Evolutionary conservation across 306 rosid species (phyloP), one percentile per base, ranked within the genome.

Genomic region (Arachis hypogaea): DNA sequence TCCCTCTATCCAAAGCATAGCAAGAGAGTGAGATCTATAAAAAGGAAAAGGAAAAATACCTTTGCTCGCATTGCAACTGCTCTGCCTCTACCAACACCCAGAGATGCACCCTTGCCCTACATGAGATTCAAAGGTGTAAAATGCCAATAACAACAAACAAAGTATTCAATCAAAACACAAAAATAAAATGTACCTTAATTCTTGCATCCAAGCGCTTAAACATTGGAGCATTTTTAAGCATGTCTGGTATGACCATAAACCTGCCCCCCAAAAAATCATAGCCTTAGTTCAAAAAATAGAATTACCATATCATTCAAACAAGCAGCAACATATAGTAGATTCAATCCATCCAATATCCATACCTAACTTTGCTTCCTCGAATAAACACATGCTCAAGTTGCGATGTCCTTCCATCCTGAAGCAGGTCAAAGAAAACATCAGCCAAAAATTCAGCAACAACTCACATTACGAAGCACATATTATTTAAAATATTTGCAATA

Each of bases 301-400:
- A 54, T 49, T n/a, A 22, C 0, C 1, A 49, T 47, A 40, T 51
- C 56, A 71, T 11, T 62, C 12, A 59, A 56, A 22, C 28, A 22
- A 1, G 44, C 14, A n/a, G 61, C 12, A 77, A 38, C 47, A 46
- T 49, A 30, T 50, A 33, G 4, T 4, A 61, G n/a, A 69, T 49
- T 49, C 55, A 49, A 49, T 11, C n/a, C 55, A 49, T 63, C 28
- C 28, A 22, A 22, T 22, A 22, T 22, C 5, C 73, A 77, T 76
- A 92, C 97, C 97, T 92, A 87, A 94, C 99, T 94, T 94, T 94
- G 83, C 99, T 94, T 78, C 99, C 99, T 76, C 99, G 87, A 50
- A 94, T 94, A 59, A 94, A 94, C 4, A 94, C 97, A 71, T 94
- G 99, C 83, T 94, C 99, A 76, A 94, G 97, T 82, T 88, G 99